Evolutionary conservation across 2,329 filamentous ascomycete species (phyloP).

Genomic region (Phyllachora maydis): DNA sequence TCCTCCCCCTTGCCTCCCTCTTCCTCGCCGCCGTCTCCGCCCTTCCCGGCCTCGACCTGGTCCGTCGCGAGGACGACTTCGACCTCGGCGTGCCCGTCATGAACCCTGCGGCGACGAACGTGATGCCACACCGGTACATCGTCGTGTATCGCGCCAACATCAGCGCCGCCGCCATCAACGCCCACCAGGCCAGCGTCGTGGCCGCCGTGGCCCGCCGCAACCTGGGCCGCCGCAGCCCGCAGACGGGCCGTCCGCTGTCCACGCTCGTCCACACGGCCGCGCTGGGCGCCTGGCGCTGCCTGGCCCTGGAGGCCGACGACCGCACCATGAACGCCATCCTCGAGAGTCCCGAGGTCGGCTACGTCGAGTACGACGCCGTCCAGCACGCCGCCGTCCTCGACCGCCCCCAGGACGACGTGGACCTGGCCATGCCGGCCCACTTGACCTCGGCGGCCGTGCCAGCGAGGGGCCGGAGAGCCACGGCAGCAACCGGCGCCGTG

Average conservation of each 20-base stretch:
- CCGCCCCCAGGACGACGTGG: too few relatives aligned
- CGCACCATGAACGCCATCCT: constrained; percentile 19
- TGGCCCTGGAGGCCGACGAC: constrained; percentile 17
- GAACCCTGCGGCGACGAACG: constrained; percentile 24
- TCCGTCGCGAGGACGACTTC: constrained; percentile 8
- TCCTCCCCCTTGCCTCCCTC: constrained; percentile 7
- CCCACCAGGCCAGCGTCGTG: constrained; percentile 26
- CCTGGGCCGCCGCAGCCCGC: constrained; percentile 25
- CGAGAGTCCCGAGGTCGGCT: constrained; percentile 18
- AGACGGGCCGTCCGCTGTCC: constrained; percentile 23
- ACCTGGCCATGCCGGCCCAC: too few relatives aligned
- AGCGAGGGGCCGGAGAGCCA: too few relatives aligned
- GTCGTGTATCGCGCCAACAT: constrained; percentile 40
- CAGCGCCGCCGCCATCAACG: constrained; percentile 22
- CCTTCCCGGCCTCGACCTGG: constrained; percentile 5
- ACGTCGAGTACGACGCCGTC: constrained; percentile 25
- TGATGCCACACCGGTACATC: constrained; percentile 38
- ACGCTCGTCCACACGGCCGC: constrained; percentile 22
- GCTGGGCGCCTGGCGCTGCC: constrained; percentile 28
- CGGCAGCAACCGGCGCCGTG: constrained; percentile 19
- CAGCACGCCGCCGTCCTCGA: too few relatives aligned
- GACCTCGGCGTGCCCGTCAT: constrained; percentile 22
- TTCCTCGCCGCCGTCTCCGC: constrained; percentile 7
- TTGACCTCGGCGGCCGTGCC: too few relatives aligned
- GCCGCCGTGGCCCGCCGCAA: constrained; percentile 33